Evolutionary conservation across 2,329 filamentous ascomycete genomes (phyloP), one percentile per base, ranked within the genome.

Genomic region (Colletotrichum chlorophyti): DNA sequence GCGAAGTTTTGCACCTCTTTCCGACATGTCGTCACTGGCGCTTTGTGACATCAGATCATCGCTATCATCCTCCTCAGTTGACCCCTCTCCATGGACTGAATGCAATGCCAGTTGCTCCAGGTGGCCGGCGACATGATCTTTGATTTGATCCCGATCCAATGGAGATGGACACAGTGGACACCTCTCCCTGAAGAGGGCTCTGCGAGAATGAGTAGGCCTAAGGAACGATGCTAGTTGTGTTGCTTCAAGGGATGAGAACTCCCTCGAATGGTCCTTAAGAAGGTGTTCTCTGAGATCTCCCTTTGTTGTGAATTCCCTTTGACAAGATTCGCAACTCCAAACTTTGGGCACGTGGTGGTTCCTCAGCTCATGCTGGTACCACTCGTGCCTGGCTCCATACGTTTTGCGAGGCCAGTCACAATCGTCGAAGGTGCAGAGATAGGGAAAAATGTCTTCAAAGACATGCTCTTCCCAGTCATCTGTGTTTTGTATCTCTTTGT

Each of bases 391-490:
- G 12, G 26, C 23, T 10, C 47, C 49, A 23, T 53, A 53, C 11
- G 49, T 14, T 27, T 53, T 38, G 1, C 43, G 46, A 6, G 46
- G n/a, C 24, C 46, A 27, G 24, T 35, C 26, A 34, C 54, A 58
- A 6, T 53, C 26, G 6, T 58, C 54, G 14, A 52, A 58, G 8
- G 54, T 58, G 38, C 54, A 58, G 15, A 58, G 34, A 27, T 58
- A 58, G 5, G 54, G 26, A 8, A 51, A 31, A 3, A 58, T 17
- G 14, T 58, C 54, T 21, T 46, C 34, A 12, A 38, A 52, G 6
- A 58, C 46, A 23, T 58, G 54, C 12, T 52, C 29, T 38, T 52
- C 21, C 54, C 54, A 58, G 11, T 53, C 38, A 6, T 58, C 48
- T 8, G 38, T 8, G 5, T 31, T 53, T 29, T 14, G 23, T 2